Evolutionary conservation across 495 filamentous ascomycete species (phyloP).

Genomic region (Terfezia claveryi): DNA sequence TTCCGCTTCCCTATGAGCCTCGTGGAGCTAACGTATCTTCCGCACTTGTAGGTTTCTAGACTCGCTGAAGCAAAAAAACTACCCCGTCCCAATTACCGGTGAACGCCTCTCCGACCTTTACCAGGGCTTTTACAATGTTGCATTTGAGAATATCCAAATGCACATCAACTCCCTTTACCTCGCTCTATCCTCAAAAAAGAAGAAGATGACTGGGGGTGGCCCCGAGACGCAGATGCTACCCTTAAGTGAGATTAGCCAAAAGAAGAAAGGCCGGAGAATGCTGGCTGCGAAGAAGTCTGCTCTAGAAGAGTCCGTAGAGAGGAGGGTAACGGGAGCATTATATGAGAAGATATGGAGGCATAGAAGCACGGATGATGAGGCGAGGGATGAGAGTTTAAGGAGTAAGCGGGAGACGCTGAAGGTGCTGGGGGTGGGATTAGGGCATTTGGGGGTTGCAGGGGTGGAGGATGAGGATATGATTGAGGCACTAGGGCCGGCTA

Average conservation of each 20-base stretch:
- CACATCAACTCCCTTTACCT: conserved; percentile 41
- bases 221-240: conserved; percentile 62
- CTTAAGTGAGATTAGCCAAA: conserved; percentile 54
- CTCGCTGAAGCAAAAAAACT: conserved; percentile 67
- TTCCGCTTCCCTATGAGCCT: not conserved
- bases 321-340: conserved; percentile 63
- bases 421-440: conserved; percentile 71
- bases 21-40: not conserved
- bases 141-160: conserved; percentile 62
- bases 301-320: conserved; percentile 83
- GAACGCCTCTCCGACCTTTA: conserved; percentile 70
- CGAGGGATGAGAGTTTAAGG: conserved; percentile 79
- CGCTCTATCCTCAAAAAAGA: conserved; percentile 20
- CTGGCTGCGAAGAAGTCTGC: conserved; percentile 53
- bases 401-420: conserved; percentile 83
- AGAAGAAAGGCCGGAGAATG: conserved; percentile 51
- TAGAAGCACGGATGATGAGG: conserved; percentile 77
- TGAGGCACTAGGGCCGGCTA: conserved; percentile 39
- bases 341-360: conserved; percentile 82
- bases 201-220: conserved; percentile 9
- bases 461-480: conserved; percentile 30
- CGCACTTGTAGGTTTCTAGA: conserved; percentile 58
- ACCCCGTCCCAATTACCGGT: conserved; percentile 61
- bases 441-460: conserved; percentile 51
- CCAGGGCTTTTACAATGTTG: conserved; percentile 79